Percentiles rank a stretch among this genome's conserved stretches.
These are phyloP conservation scores for Cyberlindnera americana DNA, from an alignment of 805 yeast genomes.

Conservation along the genomic window DNA sequence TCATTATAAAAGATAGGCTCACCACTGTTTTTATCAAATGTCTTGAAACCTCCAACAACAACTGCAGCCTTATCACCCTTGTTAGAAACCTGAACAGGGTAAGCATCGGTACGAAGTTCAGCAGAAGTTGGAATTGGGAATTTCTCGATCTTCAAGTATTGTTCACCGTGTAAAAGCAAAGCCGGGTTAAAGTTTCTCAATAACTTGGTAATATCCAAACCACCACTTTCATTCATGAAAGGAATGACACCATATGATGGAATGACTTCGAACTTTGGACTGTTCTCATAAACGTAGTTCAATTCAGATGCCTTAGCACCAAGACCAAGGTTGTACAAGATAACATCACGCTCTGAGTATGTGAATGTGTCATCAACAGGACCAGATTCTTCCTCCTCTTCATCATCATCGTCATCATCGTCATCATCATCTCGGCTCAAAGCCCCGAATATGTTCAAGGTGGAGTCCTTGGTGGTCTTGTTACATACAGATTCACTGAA, in stretches of 20 bases:
- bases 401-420: constrained; percentile 38
- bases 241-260: constrained; percentile 93
- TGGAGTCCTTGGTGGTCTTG: constrained; percentile 67
- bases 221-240: constrained; percentile 61
- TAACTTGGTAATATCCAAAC: constrained; percentile 52
- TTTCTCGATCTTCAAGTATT: constrained; percentile 71
- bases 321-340: constrained; percentile 83
- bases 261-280: constrained; percentile 72
- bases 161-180: constrained; percentile 92
- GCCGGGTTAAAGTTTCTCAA: constrained; percentile 86
- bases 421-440: constrained; percentile 39
- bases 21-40: constrained; percentile 65
- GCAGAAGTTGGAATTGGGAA: constrained; percentile 79
- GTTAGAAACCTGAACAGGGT: constrained; percentile 72
- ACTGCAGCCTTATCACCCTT: constrained; percentile 82
- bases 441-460: constrained; percentile 71
- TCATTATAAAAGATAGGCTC: constrained; percentile 74
- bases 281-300: constrained; percentile 75
- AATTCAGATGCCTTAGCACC: constrained; percentile 81
- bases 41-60: constrained; percentile 68
- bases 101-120: constrained; percentile 52
- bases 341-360: constrained; percentile 66
- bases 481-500: constrained; percentile 55
- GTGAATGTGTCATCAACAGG: constrained; percentile 43
- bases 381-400: constrained; percentile 41